phyloP scores from a whole-genome alignment of 2,329 filamentous ascomycete species.

The Canariomyces notabilis region DNA sequence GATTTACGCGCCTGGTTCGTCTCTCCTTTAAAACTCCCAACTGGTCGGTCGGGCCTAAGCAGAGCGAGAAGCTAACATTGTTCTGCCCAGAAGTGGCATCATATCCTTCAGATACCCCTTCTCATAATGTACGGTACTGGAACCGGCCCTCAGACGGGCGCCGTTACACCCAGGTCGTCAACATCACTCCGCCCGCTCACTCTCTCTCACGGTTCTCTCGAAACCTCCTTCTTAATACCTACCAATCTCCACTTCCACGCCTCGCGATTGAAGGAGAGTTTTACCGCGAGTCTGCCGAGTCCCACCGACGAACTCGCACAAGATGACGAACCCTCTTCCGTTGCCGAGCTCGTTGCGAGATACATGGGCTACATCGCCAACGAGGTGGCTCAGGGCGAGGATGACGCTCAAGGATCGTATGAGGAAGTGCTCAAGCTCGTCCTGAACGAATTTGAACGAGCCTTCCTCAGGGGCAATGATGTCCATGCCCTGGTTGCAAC shows the following conservation, averaged over 20 bases:
- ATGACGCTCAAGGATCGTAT: conserved; percentile 81
- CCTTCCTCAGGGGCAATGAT: conserved; percentile 91
- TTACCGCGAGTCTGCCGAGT: conserved; percentile 75
- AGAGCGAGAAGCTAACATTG: neutral
- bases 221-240: conserved; percentile 92
- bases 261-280: conserved; percentile 86
- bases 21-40: neutral
- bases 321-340: conserved; percentile 98
- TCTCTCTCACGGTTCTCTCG: conserved; percentile 87
- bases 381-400: conserved; percentile 89
- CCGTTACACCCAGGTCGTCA: conserved; percentile 91
- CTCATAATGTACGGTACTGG: conserved; percentile 77
- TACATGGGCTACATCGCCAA: conserved; percentile 87
- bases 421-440: conserved; percentile 89
- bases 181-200: conserved; percentile 88
- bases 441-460: conserved; percentile 93
- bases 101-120: conserved; percentile 38
- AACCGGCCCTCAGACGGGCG: conserved; percentile 86
- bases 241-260: conserved; percentile 95
- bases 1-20: conserved; percentile 5
- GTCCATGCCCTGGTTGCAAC: conserved; percentile 83
- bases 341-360: conserved; percentile 83
- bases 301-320: conserved; percentile 96
- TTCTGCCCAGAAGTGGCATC: neutral
- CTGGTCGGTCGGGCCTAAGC: neutral